Conservation (phyloP, 2,329 filamentous ascomycete genomes). For the Colletotrichum limetticola region DNA sequence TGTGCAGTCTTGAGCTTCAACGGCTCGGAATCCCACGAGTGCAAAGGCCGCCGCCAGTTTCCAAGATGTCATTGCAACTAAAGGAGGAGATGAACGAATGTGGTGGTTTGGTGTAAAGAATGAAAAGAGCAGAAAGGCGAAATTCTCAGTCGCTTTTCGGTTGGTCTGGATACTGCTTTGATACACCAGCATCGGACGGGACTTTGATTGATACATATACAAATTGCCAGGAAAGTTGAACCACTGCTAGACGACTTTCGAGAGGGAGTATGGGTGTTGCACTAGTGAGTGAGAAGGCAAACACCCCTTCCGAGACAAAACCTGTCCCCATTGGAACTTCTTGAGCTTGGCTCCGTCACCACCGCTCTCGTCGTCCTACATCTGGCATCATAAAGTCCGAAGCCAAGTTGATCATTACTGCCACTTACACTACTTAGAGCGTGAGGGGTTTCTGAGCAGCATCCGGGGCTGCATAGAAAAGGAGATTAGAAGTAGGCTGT, state of each 20-base stretch:
- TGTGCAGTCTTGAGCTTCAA: constrained; percentile 39
- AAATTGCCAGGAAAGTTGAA: too few species aligned
- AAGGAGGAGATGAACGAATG: too few species aligned
- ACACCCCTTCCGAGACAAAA: background rate
- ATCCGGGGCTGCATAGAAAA: background rate
- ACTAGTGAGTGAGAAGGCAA: background rate
- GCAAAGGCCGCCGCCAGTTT: background rate
- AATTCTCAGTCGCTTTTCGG: background rate
- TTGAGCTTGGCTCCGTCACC: background rate
- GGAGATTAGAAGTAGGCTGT: constrained; percentile 2
- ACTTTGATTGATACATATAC: background rate
- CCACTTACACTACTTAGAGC: too few species aligned
- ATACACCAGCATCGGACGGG: background rate
- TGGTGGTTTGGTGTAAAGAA: background rate
- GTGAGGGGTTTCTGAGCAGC: background rate
- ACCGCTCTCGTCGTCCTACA: background rate
- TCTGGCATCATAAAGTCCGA: background rate
- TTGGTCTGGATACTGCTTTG: background rate
- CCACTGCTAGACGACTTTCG: too few species aligned
- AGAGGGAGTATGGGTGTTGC: background rate
- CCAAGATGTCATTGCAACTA: background rate
- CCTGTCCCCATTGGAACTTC: background rate
- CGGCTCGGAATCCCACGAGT: background rate
- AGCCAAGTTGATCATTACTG: background rate
- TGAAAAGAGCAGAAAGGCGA: background rate